phyloP scores from a whole-genome alignment of 306 rosid species.

The Sesbania bispinosa region DNA sequence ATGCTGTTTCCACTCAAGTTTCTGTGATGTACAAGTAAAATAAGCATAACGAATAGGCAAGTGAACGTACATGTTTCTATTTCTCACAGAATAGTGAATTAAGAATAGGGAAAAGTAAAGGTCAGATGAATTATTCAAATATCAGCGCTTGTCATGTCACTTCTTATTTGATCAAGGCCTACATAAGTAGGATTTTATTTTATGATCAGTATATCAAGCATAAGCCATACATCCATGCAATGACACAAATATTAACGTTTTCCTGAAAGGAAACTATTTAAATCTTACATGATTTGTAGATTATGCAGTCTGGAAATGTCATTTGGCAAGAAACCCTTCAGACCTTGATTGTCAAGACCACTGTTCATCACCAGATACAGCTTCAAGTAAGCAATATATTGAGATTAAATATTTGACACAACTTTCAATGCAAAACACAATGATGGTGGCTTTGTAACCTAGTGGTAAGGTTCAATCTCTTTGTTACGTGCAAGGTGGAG shows the following conservation, averaged over 20 bases:
- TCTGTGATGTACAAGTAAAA: slow-evolving; percentile 38
- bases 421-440: not conserved
- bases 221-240: not conserved
- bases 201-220: not conserved
- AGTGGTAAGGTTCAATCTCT: not conserved
- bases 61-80: not conserved
- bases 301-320: slow-evolving; percentile 72
- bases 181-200: not conserved
- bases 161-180: slow-evolving; percentile 12
- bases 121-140: not conserved
- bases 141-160: too few species aligned
- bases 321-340: slow-evolving; percentile 72
- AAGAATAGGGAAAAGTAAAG: not conserved
- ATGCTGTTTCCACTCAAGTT: slow-evolving; percentile 90
- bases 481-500: slow-evolving; percentile 5
- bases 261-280: slow-evolving; percentile 10
- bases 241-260: not conserved
- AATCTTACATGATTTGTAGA: slow-evolving; percentile 77
- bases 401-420: slow-evolving; percentile 23
- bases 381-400: slow-evolving; percentile 29
- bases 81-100: not conserved
- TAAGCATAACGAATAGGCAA: slow-evolving; percentile 32
- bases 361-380: slow-evolving; percentile 52
- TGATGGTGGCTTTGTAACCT: slow-evolving; percentile 9
- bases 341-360: slow-evolving; percentile 91